These are phyloP conservation scores for Microdochium bolleyi DNA, from an alignment of 2,329 filamentous ascomycete genomes.

Conservation along the genomic window DNA sequence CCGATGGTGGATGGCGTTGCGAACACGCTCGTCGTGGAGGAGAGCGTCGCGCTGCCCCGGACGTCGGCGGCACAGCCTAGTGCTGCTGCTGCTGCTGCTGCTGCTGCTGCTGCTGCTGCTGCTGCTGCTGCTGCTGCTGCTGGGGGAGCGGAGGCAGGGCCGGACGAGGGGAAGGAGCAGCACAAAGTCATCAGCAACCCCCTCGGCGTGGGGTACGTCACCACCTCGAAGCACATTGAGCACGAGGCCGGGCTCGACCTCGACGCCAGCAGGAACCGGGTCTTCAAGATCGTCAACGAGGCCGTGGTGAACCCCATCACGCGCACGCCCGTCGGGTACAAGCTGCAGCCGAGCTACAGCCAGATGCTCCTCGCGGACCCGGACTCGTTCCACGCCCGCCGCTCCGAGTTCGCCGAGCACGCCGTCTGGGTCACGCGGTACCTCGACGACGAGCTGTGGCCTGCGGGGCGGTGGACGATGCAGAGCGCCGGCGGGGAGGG, in stretches of 20 bases:
- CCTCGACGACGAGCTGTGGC: slow-evolving; percentile 40
- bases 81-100: no score
- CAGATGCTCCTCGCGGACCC: slow-evolving; percentile 38
- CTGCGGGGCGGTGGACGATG: slow-evolving; percentile 42
- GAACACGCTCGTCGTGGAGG: slow-evolving; percentile 20
- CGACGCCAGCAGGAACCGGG: slow-evolving; percentile 40
- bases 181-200: no score
- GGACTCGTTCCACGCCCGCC: slow-evolving; percentile 29
- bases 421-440: slow-evolving; percentile 41
- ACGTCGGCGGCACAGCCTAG: no score
- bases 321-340: slow-evolving; percentile 41
- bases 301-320: slow-evolving; percentile 35
- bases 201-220: no score
- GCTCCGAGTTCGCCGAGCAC: slow-evolving; percentile 37
- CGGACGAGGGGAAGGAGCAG: no score
- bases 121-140: no score
- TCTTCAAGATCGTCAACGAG: slow-evolving; percentile 39
- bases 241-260: slow-evolving; percentile 44
- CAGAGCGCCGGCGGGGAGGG: no score
- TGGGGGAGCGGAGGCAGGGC: no score
- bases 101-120: no score
- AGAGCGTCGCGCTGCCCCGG: slow-evolving; percentile 24
- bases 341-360: slow-evolving; percentile 33
- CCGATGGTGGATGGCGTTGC: slow-evolving; percentile 40
- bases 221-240: slow-evolving; percentile 54